A percentile compares a stretch with the other conserved stretches of the same genome.
These are phyloP conservation scores for Ilyonectria sp. DNA, from an alignment of 2,329 filamentous ascomycete species.

Conservation along the genomic window DNA sequence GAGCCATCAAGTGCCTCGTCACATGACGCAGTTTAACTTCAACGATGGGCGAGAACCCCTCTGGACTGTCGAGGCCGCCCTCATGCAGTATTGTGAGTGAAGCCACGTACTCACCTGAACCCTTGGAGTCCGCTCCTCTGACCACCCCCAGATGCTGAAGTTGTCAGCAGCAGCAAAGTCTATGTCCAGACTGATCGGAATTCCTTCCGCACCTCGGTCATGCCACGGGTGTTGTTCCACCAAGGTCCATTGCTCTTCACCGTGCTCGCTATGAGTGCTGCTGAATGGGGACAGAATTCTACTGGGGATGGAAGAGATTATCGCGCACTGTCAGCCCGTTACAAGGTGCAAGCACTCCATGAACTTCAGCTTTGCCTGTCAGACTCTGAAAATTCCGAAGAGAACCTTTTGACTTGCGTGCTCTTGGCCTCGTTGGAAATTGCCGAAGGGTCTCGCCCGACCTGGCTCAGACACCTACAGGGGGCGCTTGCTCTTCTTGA, in stretches of 20 bases:
- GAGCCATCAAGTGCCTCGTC: slow-evolving; percentile 5
- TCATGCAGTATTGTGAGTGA: slow-evolving; percentile 45
- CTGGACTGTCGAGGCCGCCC: slow-evolving; percentile 29
- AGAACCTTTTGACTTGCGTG: slow-evolving; percentile 43
- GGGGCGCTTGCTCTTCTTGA: slow-evolving; percentile 44
- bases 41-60: slow-evolving; percentile 6
- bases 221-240: slow-evolving; percentile 39
- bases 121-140: neutral
- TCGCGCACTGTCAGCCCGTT: slow-evolving; percentile 38
- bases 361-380: slow-evolving; percentile 37
- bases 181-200: slow-evolving; percentile 44
- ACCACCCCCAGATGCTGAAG: slow-evolving; percentile 37
- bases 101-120: neutral
- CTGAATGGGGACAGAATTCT: slow-evolving; percentile 42
- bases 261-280: slow-evolving; percentile 44
- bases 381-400: slow-evolving; percentile 34
- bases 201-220: slow-evolving; percentile 41
- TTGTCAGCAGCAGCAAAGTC: slow-evolving; percentile 43
- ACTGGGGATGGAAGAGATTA: slow-evolving; percentile 39
- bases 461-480: slow-evolving; percentile 43
- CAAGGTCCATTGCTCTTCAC: slow-evolving; percentile 38
- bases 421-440: slow-evolving; percentile 44
- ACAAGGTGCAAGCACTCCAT: slow-evolving; percentile 41
- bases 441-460: slow-evolving; percentile 40
- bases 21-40: slow-evolving; percentile 32